Evolutionary conservation across 1,284 basidiomycete species (phyloP).

Genomic region (Puccinia novopanici): DNA sequence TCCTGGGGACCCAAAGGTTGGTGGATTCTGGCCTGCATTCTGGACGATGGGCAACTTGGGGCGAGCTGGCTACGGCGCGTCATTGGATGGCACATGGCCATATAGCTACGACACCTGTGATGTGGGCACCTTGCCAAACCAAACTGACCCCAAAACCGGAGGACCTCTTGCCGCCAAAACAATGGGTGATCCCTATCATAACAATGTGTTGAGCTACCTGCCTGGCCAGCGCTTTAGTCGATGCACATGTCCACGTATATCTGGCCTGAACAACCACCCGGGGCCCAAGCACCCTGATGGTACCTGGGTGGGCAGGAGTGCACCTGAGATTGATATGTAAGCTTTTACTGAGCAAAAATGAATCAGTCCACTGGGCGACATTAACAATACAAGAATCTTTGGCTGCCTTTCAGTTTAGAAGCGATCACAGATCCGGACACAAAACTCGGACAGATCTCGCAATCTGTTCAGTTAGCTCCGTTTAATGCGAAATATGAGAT

Average conservation of each 20-base stretch:
- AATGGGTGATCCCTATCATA: conserved; percentile 54
- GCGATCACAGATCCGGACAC: conserved; percentile 54
- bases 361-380: too few relatives aligned
- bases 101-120: conserved; percentile 73
- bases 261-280: conserved; percentile 58
- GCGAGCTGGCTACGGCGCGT: conserved; percentile 76
- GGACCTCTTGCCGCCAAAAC: conserved; percentile 53
- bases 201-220: conserved; percentile 61
- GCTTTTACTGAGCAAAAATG: too few relatives aligned
- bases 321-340: conserved; percentile 60
- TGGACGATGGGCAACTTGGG: conserved; percentile 94
- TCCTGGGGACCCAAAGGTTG: conserved; percentile 65
- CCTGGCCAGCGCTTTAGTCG: conserved; percentile 62
- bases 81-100: conserved; percentile 78
- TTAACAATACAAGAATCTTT: not conserved
- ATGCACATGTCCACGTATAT: conserved; percentile 60
- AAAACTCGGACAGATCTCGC: conserved; percentile 56
- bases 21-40: conserved; percentile 73
- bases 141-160: conserved; percentile 62
- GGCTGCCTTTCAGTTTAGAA: conserved; percentile 53
- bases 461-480: conserved; percentile 59
- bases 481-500: conserved; percentile 58
- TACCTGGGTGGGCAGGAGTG: conserved; percentile 56
- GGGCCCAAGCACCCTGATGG: conserved; percentile 59
- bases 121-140: conserved; percentile 79